A percentile compares a stretch with the other conserved stretches of the same genome.
phyloP scores from a whole-genome alignment of 345 rosid species.

The Salix arbutifolia region DNA sequence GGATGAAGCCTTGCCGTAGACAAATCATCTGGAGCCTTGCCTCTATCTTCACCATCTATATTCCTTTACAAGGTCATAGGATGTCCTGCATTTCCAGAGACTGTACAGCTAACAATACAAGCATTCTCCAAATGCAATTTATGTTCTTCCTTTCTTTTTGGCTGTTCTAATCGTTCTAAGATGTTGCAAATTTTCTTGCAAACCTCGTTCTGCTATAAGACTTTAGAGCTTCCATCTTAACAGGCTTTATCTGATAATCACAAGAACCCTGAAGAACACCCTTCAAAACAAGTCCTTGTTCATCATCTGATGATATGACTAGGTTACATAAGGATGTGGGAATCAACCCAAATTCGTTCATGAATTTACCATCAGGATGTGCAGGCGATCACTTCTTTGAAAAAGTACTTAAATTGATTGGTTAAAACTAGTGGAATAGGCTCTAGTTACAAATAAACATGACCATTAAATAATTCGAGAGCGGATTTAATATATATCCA shows the following conservation, averaged over 20 bases:
- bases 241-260: conserved; percentile 32
- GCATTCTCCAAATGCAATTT: neutral
- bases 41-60: neutral
- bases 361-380: too few relatives aligned
- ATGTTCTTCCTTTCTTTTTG: neutral
- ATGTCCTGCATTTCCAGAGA: neutral
- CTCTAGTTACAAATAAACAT: too few relatives aligned
- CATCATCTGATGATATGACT: conserved; percentile 32
- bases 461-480: too few relatives aligned
- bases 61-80: conserved; percentile 5
- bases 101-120: neutral
- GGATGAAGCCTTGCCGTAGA: neutral
- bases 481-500: too few relatives aligned
- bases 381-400: too few relatives aligned
- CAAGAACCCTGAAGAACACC: conserved; percentile 30
- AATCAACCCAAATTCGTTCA: too few relatives aligned
- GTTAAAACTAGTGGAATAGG: too few relatives aligned
- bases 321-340: neutral
- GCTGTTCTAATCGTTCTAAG: neutral
- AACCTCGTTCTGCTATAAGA: conserved; percentile 35
- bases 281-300: conserved; percentile 7
- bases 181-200: conserved; percentile 10
- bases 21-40: conserved; percentile 1
- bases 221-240: conserved; percentile 14
- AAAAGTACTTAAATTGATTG: too few relatives aligned